These are phyloP conservation scores for Sugiyamaella sp. DNA, from an alignment of 1,139 yeast genomes.

Conservation along the genomic window DNA sequence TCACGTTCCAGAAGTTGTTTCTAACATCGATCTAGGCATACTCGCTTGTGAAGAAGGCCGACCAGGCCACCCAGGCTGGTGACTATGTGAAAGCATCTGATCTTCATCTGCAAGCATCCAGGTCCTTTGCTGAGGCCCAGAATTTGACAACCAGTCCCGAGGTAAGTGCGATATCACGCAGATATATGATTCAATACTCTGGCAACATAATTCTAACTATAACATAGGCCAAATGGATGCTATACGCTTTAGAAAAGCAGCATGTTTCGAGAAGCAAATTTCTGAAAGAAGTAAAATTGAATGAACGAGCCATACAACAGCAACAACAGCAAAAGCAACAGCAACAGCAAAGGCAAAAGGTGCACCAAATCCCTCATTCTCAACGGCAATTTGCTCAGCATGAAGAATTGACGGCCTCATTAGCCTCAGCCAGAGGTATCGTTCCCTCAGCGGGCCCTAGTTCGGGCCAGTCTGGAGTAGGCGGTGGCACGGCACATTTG, in stretches of 20 bases:
- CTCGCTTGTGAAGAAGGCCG: constrained; percentile 40
- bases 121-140: constrained; percentile 35
- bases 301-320: constrained; percentile 6
- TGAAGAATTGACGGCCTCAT: constrained; percentile 33
- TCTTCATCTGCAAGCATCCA: constrained; percentile 36
- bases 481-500: constrained; percentile 8
- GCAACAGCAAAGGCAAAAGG: background rate
- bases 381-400: constrained; percentile 17
- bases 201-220: constrained; percentile 12
- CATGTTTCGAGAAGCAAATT: constrained; percentile 34
- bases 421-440: constrained; percentile 41
- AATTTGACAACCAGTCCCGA: constrained; percentile 25
- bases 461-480: constrained; percentile 8
- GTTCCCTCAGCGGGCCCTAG: constrained; percentile 17
- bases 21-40: constrained; percentile 33
- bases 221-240: constrained; percentile 34
- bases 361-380: background rate
- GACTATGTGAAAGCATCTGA: constrained; percentile 37
- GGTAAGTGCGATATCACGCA: constrained; percentile 2
- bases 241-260: constrained; percentile 36
- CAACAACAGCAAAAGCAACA: constrained; percentile 10
- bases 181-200: too few relatives aligned
- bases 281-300: constrained; percentile 21
- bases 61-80: constrained; percentile 36
- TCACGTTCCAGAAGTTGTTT: background rate